phyloP scores from a whole-genome alignment of 805 yeast genomes.

The Candida fluviatilis region DNA sequence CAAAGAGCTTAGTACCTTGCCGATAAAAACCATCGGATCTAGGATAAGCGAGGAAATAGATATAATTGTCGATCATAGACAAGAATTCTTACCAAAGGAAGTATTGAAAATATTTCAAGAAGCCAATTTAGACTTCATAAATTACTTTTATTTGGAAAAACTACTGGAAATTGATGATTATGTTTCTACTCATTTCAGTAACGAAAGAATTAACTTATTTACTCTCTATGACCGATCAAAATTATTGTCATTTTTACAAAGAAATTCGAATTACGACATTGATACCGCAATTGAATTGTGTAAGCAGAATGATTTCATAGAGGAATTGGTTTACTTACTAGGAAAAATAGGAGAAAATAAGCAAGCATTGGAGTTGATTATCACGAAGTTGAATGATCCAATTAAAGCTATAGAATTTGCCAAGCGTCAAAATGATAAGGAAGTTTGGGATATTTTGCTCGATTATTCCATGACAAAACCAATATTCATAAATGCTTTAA shows the following conservation, averaged over 20 bases:
- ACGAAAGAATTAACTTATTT: slow-evolving; percentile 61
- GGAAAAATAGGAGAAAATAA: slow-evolving; percentile 79
- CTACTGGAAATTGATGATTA: slow-evolving; percentile 55
- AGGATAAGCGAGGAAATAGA: slow-evolving; percentile 43
- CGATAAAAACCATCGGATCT: slow-evolving; percentile 37
- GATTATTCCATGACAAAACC: slow-evolving; percentile 71
- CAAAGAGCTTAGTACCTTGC: slow-evolving; percentile 34
- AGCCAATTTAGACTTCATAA: slow-evolving; percentile 43
- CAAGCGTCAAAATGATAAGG: slow-evolving; percentile 58
- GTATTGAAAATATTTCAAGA: slow-evolving; percentile 47
- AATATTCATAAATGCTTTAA: slow-evolving; percentile 66
- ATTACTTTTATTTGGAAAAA: slow-evolving; percentile 62
- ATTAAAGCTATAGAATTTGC: slow-evolving; percentile 79
- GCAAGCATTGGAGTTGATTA: slow-evolving; percentile 71
- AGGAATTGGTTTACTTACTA: slow-evolving; percentile 76
- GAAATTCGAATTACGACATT: slow-evolving; percentile 60
- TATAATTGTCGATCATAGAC: slow-evolving; percentile 58
- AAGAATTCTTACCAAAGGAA: slow-evolving; percentile 54
- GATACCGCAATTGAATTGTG: slow-evolving; percentile 68
- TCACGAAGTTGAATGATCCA: slow-evolving; percentile 75
- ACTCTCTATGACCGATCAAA: slow-evolving; percentile 54
- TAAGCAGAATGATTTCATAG: slow-evolving; percentile 45
- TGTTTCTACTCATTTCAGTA: slow-evolving; percentile 54
- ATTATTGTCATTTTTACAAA: slow-evolving; percentile 59
- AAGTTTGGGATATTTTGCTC: slow-evolving; percentile 76